Evolutionary conservation across 352 stramenopile genomes (phyloP).

Genomic region (Lagenidium giganteum): DNA sequence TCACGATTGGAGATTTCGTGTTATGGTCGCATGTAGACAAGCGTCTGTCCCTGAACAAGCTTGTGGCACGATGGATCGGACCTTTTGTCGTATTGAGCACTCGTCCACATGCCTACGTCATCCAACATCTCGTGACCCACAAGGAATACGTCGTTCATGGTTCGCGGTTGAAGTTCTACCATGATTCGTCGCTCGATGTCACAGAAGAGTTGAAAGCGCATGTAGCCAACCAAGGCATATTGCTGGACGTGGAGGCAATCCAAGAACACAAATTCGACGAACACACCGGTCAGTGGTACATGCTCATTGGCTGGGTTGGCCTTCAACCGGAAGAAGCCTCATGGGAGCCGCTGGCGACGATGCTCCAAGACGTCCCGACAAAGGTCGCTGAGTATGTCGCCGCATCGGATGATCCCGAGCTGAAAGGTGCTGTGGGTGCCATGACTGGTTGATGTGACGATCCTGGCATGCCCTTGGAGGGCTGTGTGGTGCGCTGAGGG

Average conservation of each 20-base stretch:
- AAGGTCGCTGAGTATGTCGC: too few relatives aligned
- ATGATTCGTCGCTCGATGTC: conserved; percentile 18
- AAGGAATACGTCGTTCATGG: conserved; percentile 19
- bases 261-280: conserved; percentile 1
- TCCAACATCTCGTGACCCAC: conserved; percentile 17
- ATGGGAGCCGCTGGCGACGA: neutral
- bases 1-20: conserved; percentile 23
- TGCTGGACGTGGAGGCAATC: conserved; percentile 7
- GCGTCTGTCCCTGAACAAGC: conserved; percentile 18
- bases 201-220: conserved; percentile 20
- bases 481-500: too few relatives aligned
- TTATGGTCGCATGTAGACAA: conserved; percentile 23
- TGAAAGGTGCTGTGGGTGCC: too few relatives aligned
- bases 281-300: neutral
- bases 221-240: conserved; percentile 12
- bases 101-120: conserved; percentile 13
- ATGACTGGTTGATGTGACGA: too few relatives aligned
- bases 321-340: conserved; percentile 5
- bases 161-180: conserved; percentile 27
- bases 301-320: conserved; percentile 3
- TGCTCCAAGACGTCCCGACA: conserved; percentile 1
- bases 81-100: conserved; percentile 16
- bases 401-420: too few relatives aligned
- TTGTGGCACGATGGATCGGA: conserved; percentile 26
- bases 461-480: too few relatives aligned